A percentile compares a stretch with the other conserved stretches of the same genome.
Evolutionary conservation across 257 asterid species (phyloP).

Genomic region (Nicotiana benthamiana): DNA sequence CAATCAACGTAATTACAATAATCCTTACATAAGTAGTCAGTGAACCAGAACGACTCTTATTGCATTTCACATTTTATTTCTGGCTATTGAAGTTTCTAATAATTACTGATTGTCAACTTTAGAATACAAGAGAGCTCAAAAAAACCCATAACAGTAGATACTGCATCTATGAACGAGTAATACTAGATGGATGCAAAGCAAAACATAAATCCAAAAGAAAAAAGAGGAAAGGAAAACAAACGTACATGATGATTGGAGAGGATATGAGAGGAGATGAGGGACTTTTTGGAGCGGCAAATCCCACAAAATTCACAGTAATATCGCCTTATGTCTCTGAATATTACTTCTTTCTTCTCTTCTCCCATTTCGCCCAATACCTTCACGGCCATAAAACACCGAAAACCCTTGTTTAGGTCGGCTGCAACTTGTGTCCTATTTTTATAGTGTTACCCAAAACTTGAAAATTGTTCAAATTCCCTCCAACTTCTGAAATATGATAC

Average conservation of each 20-base stretch:
- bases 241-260: conserved; percentile 52
- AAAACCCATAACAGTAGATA: background rate
- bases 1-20: background rate
- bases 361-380: background rate
- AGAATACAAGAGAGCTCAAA: background rate
- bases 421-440: background rate
- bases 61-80: background rate
- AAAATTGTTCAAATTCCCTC: background rate
- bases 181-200: background rate
- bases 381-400: background rate
- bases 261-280: conserved; percentile 62
- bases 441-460: background rate
- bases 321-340: conserved; percentile 62
- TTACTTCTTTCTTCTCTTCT: conserved; percentile 23
- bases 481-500: background rate
- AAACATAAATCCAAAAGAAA: background rate
- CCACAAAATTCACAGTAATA: conserved; percentile 80
- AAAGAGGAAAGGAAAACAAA: background rate
- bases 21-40: background rate
- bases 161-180: background rate
- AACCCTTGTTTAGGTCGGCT: background rate
- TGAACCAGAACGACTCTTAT: background rate
- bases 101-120: background rate
- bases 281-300: conserved; percentile 76
- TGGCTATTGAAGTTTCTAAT: background rate